Conservation (phyloP, 306 rosid species). For the Luffa aegyptiaca region DNA sequence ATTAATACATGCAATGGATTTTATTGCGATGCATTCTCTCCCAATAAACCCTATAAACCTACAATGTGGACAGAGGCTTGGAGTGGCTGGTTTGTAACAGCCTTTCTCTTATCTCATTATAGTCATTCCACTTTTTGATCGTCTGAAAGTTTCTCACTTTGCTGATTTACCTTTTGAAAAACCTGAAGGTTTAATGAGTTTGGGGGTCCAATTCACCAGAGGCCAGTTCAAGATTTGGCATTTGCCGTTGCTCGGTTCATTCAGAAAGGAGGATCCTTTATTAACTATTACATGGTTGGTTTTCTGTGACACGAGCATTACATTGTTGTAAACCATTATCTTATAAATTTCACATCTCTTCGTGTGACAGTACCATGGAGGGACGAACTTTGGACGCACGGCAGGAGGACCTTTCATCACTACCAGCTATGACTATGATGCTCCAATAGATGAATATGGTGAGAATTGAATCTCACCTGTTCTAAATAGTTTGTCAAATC, state of each 20-base stretch:
- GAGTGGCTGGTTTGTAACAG: constrained; percentile 84
- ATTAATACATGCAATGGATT: constrained; percentile 97
- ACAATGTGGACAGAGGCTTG: constrained; percentile 98
- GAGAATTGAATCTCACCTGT: constrained; percentile 20
- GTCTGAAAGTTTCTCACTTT: neutral
- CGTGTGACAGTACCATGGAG: constrained; percentile 75
- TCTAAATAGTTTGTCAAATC: neutral
- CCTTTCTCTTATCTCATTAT: constrained; percentile 4
- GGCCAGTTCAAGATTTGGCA: constrained; percentile 97
- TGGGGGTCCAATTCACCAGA: constrained; percentile 73
- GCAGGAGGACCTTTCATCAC: constrained; percentile 99
- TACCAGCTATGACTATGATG: constrained; percentile 97
- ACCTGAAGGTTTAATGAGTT: constrained; percentile 79
- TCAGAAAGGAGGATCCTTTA: constrained; percentile 90
- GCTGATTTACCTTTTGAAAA: constrained; percentile 14
- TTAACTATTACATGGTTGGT: constrained; percentile 93
- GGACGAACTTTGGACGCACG: constrained; percentile 97
- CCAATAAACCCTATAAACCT: constrained; percentile 90
- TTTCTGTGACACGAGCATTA: constrained; percentile 8
- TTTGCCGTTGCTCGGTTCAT: constrained; percentile 76
- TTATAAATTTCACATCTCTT: neutral
- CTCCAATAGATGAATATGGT: constrained; percentile 99
- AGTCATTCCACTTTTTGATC: neutral
- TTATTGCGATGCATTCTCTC: constrained; percentile 82
- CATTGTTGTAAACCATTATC: neutral